These are phyloP conservation scores for Blastocystis sp. DNA, from an alignment of 352 stramenopile genomes.

Conservation along the genomic window DNA sequence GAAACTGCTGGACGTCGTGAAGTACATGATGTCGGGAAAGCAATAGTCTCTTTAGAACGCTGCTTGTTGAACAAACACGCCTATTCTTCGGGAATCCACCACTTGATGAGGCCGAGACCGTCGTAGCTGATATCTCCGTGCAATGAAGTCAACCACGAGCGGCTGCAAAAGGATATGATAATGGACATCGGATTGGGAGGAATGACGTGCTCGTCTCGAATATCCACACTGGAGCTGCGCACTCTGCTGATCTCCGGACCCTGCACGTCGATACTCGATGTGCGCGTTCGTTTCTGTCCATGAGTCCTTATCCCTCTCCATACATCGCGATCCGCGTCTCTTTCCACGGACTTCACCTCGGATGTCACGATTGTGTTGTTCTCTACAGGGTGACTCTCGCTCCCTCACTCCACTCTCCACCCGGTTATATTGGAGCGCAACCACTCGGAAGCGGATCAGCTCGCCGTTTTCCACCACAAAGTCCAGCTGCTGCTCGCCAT, in stretches of 20 bases:
- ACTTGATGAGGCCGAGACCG: conserved; percentile 67
- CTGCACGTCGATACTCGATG: conserved; percentile 68
- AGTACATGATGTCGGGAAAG: conserved; percentile 49
- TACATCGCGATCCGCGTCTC: conserved; percentile 12
- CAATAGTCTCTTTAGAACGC: conserved; percentile 50
- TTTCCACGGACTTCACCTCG: conserved; percentile 59
- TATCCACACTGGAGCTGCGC: conserved; percentile 67
- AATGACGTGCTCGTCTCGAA: conserved; percentile 50
- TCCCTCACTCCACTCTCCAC: not conserved
- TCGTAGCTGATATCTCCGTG: conserved; percentile 70
- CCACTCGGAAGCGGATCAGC: conserved; percentile 61
- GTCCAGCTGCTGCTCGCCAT: conserved; percentile 69
- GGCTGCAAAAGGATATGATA: conserved; percentile 63
- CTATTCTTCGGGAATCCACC: conserved; percentile 74
- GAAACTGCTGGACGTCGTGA: conserved; percentile 29
- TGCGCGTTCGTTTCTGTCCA: conserved; percentile 18
- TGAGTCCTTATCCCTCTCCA: not conserved
- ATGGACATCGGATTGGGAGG: conserved; percentile 68
- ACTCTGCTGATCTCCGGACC: conserved; percentile 57
- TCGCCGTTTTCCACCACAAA: conserved; percentile 50
- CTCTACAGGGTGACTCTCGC: not conserved
- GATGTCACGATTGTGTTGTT: conserved; percentile 68
- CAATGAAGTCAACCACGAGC: not conserved
- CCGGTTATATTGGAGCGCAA: conserved; percentile 65
- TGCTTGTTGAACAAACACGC: conserved; percentile 62